phyloP scores from a whole-genome alignment of 1,284 basidiomycete species.

The Singerocomus rubriflavus region DNA sequence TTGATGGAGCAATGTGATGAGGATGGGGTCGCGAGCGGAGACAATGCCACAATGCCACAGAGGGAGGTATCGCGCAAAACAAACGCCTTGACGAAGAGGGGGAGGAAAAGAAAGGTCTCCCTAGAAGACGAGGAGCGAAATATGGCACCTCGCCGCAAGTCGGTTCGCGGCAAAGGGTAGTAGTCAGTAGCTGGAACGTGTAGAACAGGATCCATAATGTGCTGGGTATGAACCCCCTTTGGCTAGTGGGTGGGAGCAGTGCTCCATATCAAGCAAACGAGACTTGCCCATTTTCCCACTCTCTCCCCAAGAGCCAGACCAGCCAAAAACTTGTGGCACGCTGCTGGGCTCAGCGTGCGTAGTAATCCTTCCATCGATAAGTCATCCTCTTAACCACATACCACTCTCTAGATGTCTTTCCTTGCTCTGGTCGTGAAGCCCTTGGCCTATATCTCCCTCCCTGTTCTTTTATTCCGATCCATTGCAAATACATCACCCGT shows the following conservation, averaged over 20 bases:
- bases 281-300: slow-evolving; percentile 31
- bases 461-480: slow-evolving; percentile 57
- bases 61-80: slow-evolving; percentile 52
- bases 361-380: slow-evolving; percentile 12
- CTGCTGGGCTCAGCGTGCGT: slow-evolving; percentile 27
- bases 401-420: slow-evolving; percentile 51
- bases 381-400: slow-evolving; percentile 8
- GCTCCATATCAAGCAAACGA: background rate
- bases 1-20: slow-evolving; percentile 56
- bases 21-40: slow-evolving; percentile 50
- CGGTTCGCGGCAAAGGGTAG: slow-evolving; percentile 20
- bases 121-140: slow-evolving; percentile 5
- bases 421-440: slow-evolving; percentile 59
- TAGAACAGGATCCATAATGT: background rate
- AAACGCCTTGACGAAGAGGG: background rate
- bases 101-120: slow-evolving; percentile 26
- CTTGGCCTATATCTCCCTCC: slow-evolving; percentile 70
- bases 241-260: background rate
- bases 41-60: slow-evolving; percentile 64
- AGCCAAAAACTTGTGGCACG: slow-evolving; percentile 13
- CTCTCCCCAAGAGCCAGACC: slow-evolving; percentile 24
- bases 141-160: slow-evolving; percentile 19
- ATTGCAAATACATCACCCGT: slow-evolving; percentile 53
- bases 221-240: too few species aligned
- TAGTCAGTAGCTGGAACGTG: background rate